Evolutionary conservation across 2,329 filamentous ascomycete species (phyloP).

Genomic region (Botrytis elliptica): DNA sequence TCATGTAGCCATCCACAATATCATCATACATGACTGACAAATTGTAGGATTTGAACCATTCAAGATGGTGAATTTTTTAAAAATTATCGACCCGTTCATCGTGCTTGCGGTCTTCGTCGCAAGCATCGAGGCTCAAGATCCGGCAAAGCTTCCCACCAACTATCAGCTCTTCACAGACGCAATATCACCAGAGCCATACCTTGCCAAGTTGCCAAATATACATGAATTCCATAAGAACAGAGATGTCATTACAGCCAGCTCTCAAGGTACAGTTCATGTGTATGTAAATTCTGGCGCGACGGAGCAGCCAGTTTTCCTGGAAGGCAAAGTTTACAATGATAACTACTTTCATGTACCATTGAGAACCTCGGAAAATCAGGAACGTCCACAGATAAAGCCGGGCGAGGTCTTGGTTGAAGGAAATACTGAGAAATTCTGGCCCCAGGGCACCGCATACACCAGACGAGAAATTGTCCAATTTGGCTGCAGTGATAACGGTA

Average conservation of each 20-base stretch:
- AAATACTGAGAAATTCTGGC: neutral
- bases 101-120: no score
- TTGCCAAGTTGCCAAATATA: neutral
- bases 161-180: neutral
- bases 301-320: neutral
- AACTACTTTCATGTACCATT: neutral
- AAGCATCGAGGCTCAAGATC: neutral
- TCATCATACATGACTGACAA: neutral
- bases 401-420: neutral
- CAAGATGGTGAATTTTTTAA: neutral
- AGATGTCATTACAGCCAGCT: neutral
- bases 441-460: neutral
- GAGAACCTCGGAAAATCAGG: neutral
- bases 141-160: neutral
- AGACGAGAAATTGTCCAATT: neutral
- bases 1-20: neutral
- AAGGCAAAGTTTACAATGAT: neutral
- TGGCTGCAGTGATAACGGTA: neutral
- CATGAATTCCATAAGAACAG: neutral
- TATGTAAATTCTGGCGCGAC: neutral
- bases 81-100: fast-evolving
- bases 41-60: neutral
- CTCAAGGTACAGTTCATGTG: neutral
- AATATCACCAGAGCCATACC: neutral
- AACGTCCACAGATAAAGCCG: neutral